Conservation (phyloP, 495 filamentous ascomycete genomes). For the Daldinia bambusicola region DNA sequence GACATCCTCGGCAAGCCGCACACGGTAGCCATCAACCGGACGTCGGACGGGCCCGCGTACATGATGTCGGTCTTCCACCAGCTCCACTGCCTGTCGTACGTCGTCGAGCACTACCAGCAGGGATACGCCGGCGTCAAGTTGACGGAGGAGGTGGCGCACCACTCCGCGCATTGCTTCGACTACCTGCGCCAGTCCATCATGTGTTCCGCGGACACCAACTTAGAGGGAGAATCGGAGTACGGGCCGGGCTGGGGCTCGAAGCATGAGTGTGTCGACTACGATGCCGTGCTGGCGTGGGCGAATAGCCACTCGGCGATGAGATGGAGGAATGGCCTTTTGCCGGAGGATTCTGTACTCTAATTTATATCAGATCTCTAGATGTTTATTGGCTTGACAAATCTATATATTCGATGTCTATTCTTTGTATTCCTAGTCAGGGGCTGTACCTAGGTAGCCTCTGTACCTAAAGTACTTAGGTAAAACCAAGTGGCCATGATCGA, state of each 20-base stretch:
- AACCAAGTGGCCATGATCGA: background rate
- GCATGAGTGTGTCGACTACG: constrained; percentile 56
- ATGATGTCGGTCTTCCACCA: constrained; percentile 66
- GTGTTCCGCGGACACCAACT: constrained; percentile 58
- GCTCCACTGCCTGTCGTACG: constrained; percentile 62
- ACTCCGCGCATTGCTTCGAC: constrained; percentile 62
- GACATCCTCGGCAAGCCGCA: constrained; percentile 52
- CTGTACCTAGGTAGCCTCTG: too few relatives aligned
- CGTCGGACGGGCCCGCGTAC: constrained; percentile 53
- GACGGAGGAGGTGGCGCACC: constrained; percentile 55
- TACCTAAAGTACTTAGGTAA: too few relatives aligned
- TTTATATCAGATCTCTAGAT: background rate
- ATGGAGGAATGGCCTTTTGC: constrained; percentile 47
- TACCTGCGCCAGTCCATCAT: constrained; percentile 60
- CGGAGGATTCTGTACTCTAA: constrained; percentile 46
- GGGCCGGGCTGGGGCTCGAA: constrained; percentile 58
- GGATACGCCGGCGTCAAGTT: constrained; percentile 53
- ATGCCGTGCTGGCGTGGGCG: constrained; percentile 53
- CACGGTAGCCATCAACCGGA: constrained; percentile 47
- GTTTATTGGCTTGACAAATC: too few relatives aligned
- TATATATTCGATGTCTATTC: too few relatives aligned
- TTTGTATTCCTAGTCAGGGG: too few relatives aligned
- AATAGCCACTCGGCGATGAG: constrained; percentile 49
- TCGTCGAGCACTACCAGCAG: constrained; percentile 54
- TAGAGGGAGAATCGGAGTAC: constrained; percentile 57